Base-by-base conservation (phyloP, 202 grass and related monocot genomes). In the Saccharum hybrid region DNA sequence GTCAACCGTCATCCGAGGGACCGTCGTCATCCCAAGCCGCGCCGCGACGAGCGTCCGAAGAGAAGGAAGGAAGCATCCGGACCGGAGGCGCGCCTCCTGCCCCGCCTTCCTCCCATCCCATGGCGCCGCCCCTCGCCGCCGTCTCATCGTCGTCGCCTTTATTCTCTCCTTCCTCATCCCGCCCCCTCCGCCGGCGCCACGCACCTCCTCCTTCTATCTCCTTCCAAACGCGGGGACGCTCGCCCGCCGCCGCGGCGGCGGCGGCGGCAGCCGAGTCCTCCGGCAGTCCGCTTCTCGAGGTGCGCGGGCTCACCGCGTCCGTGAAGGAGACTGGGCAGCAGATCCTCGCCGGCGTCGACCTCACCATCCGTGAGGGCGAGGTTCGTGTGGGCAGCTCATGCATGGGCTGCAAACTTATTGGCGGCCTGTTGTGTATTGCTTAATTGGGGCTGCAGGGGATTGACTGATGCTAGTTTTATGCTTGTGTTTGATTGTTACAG, bases 361-460 rank as follows among this genome's bases (percentile, higher is more conserved):
- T 99, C 31, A 96, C 89, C 87, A 89, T 99, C 76, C 86, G 72
- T 70, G 87, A 89, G 84, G 96, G 91, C 65, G 93, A 99, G 91
- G 96, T 97, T 79, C 36, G 87, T 85, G 40, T 61, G 51, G 31
- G 16, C 38, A 15, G 9, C n/a, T 41, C 46, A 41, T 14, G n/a
- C 46, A 41, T 37, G 41, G 39, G 37, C 21, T 71, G 49, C 33
- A 46, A 81, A 23, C 34, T 72, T 72, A 16, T 43, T 70, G 62
- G 61, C 28, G 38, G 38, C 19, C 49, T 42, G 6, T 75, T 10
- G 39, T 33, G 11, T 61, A 18, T 45, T 16, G 26, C 63, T 81
- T 85, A 7, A 30, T 48, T 81, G 9, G 18, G 4, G 16, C 28
- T 64, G 54, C 15, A 19, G 52, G 5, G 36, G 56, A 39, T 48